These are phyloP conservation scores for Penicillium rolfsii DNA, from an alignment of 2,329 filamentous ascomycete genomes.

Conservation along the genomic window DNA sequence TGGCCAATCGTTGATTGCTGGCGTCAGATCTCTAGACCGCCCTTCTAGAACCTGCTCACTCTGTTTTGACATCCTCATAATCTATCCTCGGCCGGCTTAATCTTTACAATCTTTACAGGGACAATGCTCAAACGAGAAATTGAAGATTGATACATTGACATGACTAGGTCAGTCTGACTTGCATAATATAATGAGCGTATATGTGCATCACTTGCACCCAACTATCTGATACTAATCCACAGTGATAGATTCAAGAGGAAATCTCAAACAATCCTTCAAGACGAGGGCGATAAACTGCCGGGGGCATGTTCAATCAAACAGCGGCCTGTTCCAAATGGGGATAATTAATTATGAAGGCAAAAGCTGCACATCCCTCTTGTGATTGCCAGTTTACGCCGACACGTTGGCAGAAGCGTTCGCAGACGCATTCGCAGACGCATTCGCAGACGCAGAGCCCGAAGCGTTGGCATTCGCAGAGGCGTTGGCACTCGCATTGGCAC, in stretches of 20 bases:
- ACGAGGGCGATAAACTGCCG: neutral
- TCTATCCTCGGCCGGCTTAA: too few relatives aligned
- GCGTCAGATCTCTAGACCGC: too few relatives aligned
- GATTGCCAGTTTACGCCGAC: slow-evolving; percentile 1
- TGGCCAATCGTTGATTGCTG: too few relatives aligned
- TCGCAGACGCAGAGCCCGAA: slow-evolving; percentile 1
- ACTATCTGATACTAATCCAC: slow-evolving; percentile 14
- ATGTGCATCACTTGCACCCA: slow-evolving; percentile 15
- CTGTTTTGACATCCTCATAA: too few relatives aligned
- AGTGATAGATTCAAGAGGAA: slow-evolving; percentile 10
- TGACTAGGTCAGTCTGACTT: neutral
- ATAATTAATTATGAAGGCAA: neutral
- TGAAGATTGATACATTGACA: neutral
- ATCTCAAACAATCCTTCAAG: slow-evolving; percentile 4
- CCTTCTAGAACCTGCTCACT: too few relatives aligned
- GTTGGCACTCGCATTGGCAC: slow-evolving; percentile 9
- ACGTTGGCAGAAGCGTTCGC: slow-evolving; percentile 8
- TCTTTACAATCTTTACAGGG: too few relatives aligned
- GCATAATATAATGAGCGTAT: slow-evolving; percentile 19
- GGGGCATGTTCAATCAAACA: neutral
- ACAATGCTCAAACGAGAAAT: neutral
- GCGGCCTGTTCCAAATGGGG: neutral
- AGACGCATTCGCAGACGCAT: slow-evolving; percentile 5
- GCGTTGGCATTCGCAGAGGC: slow-evolving; percentile 8
- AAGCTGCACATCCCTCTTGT: neutral